Conservation (phyloP, 1,284 basidiomycete genomes). For the Moesziomyces sp. region DNA sequence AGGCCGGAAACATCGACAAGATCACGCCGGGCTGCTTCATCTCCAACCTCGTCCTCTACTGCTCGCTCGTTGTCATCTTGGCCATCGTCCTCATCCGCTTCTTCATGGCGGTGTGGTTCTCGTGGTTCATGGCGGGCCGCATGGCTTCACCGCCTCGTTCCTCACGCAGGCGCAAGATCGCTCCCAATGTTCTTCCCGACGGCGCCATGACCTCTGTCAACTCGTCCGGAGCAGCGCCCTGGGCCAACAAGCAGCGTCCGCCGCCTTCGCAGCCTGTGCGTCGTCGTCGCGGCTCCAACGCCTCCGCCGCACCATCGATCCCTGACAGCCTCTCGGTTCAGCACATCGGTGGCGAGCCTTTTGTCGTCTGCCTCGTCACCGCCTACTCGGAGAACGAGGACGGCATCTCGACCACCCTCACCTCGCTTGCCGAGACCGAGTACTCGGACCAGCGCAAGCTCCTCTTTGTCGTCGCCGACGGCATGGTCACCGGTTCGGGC, state of each 20-base stretch:
- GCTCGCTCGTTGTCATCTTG: slow-evolving; percentile 90
- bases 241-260: slow-evolving; percentile 71
- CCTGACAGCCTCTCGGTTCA: slow-evolving; percentile 45
- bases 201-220: slow-evolving; percentile 90
- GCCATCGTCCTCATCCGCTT: slow-evolving; percentile 90
- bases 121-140: slow-evolving; percentile 90
- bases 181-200: slow-evolving; percentile 69
- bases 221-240: slow-evolving; percentile 90
- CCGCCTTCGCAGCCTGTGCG: slow-evolving; percentile 45
- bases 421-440: slow-evolving; percentile 87
- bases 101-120: slow-evolving; percentile 94
- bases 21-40: slow-evolving; percentile 95
- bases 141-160: slow-evolving; percentile 67
- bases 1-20: slow-evolving; percentile 94
- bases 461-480: slow-evolving; percentile 94
- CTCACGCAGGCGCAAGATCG: slow-evolving; percentile 72
- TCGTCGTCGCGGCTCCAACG: slow-evolving; percentile 29
- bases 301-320: slow-evolving; percentile 26
- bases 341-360: slow-evolving; percentile 76
- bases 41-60: slow-evolving; percentile 87
- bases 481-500: slow-evolving; percentile 97
- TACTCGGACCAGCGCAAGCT: slow-evolving; percentile 93
- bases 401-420: slow-evolving; percentile 87
- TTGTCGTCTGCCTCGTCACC: slow-evolving; percentile 92
- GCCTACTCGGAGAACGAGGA: slow-evolving; percentile 98